These are phyloP conservation scores for Quercus tomentella DNA, from an alignment of 331 rosid genomes.

Conservation along the genomic window DNA sequence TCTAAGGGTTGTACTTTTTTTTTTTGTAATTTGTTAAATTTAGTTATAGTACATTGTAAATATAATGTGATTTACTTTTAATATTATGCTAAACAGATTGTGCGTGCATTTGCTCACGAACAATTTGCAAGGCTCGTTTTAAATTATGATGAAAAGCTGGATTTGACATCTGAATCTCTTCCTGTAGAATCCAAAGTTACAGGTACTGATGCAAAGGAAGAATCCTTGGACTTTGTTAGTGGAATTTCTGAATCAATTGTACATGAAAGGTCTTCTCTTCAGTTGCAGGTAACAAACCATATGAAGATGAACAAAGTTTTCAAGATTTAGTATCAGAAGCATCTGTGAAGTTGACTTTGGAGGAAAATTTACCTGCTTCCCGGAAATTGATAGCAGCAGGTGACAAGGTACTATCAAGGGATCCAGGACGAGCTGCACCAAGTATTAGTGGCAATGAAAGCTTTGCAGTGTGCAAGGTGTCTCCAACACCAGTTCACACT, in stretches of 20 bases:
- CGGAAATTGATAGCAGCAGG: slow-evolving; percentile 37
- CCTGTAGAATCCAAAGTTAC: slow-evolving; percentile 51
- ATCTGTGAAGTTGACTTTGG: slow-evolving; percentile 45
- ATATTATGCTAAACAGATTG: slow-evolving; percentile 55
- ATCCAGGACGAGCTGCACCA: slow-evolving; percentile 30
- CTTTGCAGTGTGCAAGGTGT: slow-evolving; percentile 36
- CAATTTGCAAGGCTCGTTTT: slow-evolving; percentile 94
- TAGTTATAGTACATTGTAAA: neutral
- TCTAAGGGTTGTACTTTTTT: neutral
- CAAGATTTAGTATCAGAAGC: slow-evolving; percentile 37
- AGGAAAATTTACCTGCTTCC: slow-evolving; percentile 29
- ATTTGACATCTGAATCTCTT: slow-evolving; percentile 57
- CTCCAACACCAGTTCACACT: slow-evolving; percentile 67
- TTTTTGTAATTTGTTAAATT: neutral
- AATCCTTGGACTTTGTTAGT: slow-evolving; percentile 51
- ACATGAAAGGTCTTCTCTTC: slow-evolving; percentile 36
- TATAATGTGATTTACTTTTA: slow-evolving; percentile 20
- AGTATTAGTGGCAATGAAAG: slow-evolving; percentile 32
- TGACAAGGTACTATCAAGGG: slow-evolving; percentile 24
- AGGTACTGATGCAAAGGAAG: slow-evolving; percentile 64
- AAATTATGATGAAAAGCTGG: slow-evolving; percentile 69
- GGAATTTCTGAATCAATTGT: slow-evolving; percentile 43
- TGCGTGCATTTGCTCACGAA: slow-evolving; percentile 92
- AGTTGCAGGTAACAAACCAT: slow-evolving; percentile 32
- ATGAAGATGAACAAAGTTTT: slow-evolving; percentile 37